Percentiles rank a stretch among this genome's conserved stretches.
Evolutionary conservation across 2,329 filamentous ascomycete genomes (phyloP).

Genomic region (Dissoconium aciculare): DNA sequence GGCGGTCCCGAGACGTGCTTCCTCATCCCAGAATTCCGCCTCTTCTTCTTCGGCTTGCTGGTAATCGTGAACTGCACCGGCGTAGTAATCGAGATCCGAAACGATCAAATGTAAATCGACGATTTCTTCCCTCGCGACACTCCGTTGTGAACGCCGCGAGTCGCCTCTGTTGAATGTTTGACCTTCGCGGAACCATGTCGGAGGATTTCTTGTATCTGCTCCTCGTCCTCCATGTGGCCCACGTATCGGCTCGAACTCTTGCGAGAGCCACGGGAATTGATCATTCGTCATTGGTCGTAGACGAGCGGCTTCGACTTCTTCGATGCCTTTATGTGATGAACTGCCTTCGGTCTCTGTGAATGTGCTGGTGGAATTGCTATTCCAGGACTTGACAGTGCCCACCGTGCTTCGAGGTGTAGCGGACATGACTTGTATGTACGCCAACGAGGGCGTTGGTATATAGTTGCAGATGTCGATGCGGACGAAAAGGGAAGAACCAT

Average conservation of each 20-base stretch:
- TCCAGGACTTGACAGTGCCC: slow-evolving; percentile 22
- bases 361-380: slow-evolving; percentile 14
- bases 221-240: slow-evolving; percentile 5
- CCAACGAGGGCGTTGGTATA: no score
- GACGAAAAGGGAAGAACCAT: no score
- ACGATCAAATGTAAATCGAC: slow-evolving; percentile 23
- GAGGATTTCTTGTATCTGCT: slow-evolving; percentile 13
- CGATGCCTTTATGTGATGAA: slow-evolving; percentile 11
- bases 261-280: slow-evolving; percentile 21
- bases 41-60: slow-evolving; percentile 22
- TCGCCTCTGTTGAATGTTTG: slow-evolving; percentile 14
- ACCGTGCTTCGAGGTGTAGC: slow-evolving; percentile 20
- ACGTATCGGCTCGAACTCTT: slow-evolving; percentile 21
- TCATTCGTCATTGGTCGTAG: slow-evolving; percentile 16
- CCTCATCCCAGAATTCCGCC: slow-evolving; percentile 17
- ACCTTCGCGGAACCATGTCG: slow-evolving; percentile 21
- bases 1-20: slow-evolving; percentile 10
- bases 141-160: slow-evolving; percentile 15
- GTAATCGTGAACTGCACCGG: slow-evolving; percentile 24
- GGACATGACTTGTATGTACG: no score
- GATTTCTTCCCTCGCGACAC: slow-evolving; percentile 19
- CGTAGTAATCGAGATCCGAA: slow-evolving; percentile 24
- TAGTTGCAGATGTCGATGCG: no score
- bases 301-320: slow-evolving; percentile 19
- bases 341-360: slow-evolving; percentile 14